Conservation (phyloP, 257 asterid species). For the Penstemon barbatus region DNA sequence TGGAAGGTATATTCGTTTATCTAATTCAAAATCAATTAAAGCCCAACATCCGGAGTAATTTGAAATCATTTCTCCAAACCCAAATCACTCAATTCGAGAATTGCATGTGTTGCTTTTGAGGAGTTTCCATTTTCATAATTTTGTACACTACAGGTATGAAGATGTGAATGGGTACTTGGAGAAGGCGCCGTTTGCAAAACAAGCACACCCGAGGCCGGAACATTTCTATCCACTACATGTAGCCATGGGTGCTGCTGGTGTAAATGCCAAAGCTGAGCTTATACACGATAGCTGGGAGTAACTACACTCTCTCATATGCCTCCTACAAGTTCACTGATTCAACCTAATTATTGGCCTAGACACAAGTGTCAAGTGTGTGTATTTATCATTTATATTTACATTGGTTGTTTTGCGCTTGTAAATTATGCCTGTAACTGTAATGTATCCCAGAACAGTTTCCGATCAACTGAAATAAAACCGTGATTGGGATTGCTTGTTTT, state of each 20-base stretch:
- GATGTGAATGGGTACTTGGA: slow-evolving; percentile 56
- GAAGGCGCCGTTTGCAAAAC: slow-evolving; percentile 70
- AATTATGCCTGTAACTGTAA: too few species aligned
- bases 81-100: neutral
- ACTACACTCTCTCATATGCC: slow-evolving; percentile 59
- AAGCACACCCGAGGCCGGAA: slow-evolving; percentile 71
- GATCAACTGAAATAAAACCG: too few species aligned
- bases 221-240: slow-evolving; percentile 71
- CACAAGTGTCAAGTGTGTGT: too few species aligned
- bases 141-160: slow-evolving; percentile 46
- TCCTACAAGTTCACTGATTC: slow-evolving; percentile 61
- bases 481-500: too few species aligned
- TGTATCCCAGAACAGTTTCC: too few species aligned
- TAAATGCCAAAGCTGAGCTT: slow-evolving; percentile 54
- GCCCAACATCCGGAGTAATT: neutral
- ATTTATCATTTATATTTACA: too few species aligned
- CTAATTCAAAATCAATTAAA: neutral
- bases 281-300: slow-evolving; percentile 73
- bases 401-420: too few species aligned
- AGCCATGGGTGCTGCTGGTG: slow-evolving; percentile 73
- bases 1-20: slow-evolving; percentile 51
- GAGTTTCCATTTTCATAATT: neutral
- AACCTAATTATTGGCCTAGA: slow-evolving; percentile 6
- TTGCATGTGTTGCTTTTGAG: neutral
- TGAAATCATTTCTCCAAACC: neutral